A percentile compares a stretch with the other conserved stretches of the same genome.
Conservation (phyloP, 1,284 basidiomycete species). For the Malassezia pachydermatis region DNA sequence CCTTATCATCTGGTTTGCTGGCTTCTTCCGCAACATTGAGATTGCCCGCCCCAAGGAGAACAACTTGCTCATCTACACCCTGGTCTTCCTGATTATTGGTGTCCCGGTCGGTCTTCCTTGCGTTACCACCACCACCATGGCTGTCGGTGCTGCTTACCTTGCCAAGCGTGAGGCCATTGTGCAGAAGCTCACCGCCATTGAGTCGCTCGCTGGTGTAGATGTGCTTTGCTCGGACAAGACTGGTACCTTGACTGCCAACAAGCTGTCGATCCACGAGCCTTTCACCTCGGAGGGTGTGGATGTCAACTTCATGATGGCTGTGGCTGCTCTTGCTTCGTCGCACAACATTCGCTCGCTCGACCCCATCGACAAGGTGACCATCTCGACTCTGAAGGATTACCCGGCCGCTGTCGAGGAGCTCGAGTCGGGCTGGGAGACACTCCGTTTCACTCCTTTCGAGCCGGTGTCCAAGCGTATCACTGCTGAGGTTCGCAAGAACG, state of each 20-base stretch:
- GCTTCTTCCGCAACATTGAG: constrained; percentile 52
- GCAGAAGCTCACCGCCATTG: constrained; percentile 57
- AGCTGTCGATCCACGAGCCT: constrained; percentile 55
- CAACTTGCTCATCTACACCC: constrained; percentile 54
- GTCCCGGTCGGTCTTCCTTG: constrained; percentile 56
- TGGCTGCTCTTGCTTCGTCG: constrained; percentile 54
- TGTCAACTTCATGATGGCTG: constrained; percentile 52
- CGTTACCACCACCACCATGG: constrained; percentile 54
- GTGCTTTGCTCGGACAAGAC: constrained; percentile 57
- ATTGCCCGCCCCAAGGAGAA: constrained; percentile 52
- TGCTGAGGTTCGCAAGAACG: constrained; percentile 54
- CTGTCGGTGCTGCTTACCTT: constrained; percentile 56
- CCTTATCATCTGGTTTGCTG: constrained; percentile 51
- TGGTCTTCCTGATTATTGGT: constrained; percentile 54
- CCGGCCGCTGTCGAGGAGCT: constrained; percentile 54
- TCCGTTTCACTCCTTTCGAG: constrained; percentile 55
- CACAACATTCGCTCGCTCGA: constrained; percentile 56
- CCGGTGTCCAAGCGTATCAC: constrained; percentile 57
- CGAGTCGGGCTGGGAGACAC: constrained; percentile 53
- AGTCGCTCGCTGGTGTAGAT: constrained; percentile 56
- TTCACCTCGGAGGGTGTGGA: constrained; percentile 52
- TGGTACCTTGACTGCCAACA: constrained; percentile 56
- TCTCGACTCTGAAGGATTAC: constrained; percentile 54
- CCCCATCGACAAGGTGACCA: constrained; percentile 56
- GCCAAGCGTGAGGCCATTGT: constrained; percentile 56